Conservation (phyloP, 495 filamentous ascomycete genomes). For the Lentithecium fluviatile region DNA sequence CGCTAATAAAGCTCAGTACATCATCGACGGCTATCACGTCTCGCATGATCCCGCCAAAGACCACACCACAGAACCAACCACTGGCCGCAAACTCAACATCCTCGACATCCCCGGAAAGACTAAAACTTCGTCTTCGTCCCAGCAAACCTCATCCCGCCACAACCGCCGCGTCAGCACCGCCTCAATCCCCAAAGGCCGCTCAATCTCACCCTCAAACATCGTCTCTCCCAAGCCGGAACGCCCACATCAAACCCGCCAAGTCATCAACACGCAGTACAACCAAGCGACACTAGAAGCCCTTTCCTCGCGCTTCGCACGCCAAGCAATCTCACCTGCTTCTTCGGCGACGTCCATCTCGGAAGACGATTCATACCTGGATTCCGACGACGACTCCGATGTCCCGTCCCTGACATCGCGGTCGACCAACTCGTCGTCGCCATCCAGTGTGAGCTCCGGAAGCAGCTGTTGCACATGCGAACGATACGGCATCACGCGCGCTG, state of each 20-base stretch:
- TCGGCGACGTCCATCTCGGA: constrained; percentile 56
- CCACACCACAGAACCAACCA: constrained; percentile 92
- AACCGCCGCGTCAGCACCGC: constrained; percentile 48
- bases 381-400: constrained; percentile 44
- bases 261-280: constrained; percentile 73
- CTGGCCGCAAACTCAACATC: constrained; percentile 87
- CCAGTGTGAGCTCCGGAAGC: constrained; percentile 69
- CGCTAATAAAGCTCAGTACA: constrained; percentile 58
- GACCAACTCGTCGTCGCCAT: constrained; percentile 71
- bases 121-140: constrained; percentile 38
- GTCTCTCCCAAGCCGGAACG: constrained; percentile 83
- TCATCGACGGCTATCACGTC: constrained; percentile 99
- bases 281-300: constrained; percentile 65
- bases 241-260: constrained; percentile 78
- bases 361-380: constrained; percentile 59
- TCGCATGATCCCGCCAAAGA: constrained; percentile 92
- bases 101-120: constrained; percentile 62
- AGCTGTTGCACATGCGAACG: constrained; percentile 82
- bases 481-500: constrained; percentile 92
- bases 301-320: constrained; percentile 66
- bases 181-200: constrained; percentile 80
- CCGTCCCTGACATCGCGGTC: constrained; percentile 64
- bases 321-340: constrained; percentile 57
- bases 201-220: constrained; percentile 85
- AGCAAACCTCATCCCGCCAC: constrained; percentile 38